Evolutionary conservation across 345 rosid species (phyloP).

Genomic region (Populus simonii): DNA sequence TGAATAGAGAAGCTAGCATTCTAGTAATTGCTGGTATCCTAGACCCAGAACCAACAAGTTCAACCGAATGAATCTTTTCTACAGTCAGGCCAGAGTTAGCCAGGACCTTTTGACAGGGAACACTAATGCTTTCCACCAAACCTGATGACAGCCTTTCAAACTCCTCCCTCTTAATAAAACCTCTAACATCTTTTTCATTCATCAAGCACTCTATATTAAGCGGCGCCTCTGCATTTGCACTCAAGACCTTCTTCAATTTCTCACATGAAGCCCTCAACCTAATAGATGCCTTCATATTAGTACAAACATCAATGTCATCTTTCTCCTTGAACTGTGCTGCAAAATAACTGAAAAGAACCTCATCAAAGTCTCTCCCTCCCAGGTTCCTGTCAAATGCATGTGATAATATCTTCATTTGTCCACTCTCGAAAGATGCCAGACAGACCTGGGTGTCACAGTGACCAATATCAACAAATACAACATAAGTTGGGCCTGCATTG

Average conservation of each 20-base stretch:
- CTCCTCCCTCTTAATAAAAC: slow-evolving; percentile 63
- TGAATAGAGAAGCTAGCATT: slow-evolving; percentile 43
- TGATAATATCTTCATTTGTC: slow-evolving; percentile 50
- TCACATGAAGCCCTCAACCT: slow-evolving; percentile 62
- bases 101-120: slow-evolving; percentile 51
- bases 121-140: slow-evolving; percentile 12
- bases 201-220: slow-evolving; percentile 64
- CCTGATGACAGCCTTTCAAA: slow-evolving; percentile 49
- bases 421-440: slow-evolving; percentile 47
- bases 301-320: slow-evolving; percentile 54
- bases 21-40: slow-evolving; percentile 57
- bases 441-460: slow-evolving; percentile 62
- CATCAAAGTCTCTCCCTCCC: slow-evolving; percentile 46
- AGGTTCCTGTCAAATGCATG: slow-evolving; percentile 15
- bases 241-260: slow-evolving; percentile 64
- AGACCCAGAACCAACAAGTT: slow-evolving; percentile 74
- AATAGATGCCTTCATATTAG: slow-evolving; percentile 51
- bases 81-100: slow-evolving; percentile 48
- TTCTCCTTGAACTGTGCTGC: slow-evolving; percentile 52
- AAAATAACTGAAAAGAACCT: slow-evolving; percentile 48
- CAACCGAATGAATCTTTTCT: slow-evolving; percentile 54
- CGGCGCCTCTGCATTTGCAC: slow-evolving; percentile 69
- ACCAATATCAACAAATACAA: slow-evolving; percentile 59
- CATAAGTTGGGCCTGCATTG: slow-evolving; percentile 31
- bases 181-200: slow-evolving; percentile 68